These are phyloP conservation scores for Talaromyces nanjingensis DNA, from an alignment of 495 filamentous ascomycete genomes.

Conservation along the genomic window DNA sequence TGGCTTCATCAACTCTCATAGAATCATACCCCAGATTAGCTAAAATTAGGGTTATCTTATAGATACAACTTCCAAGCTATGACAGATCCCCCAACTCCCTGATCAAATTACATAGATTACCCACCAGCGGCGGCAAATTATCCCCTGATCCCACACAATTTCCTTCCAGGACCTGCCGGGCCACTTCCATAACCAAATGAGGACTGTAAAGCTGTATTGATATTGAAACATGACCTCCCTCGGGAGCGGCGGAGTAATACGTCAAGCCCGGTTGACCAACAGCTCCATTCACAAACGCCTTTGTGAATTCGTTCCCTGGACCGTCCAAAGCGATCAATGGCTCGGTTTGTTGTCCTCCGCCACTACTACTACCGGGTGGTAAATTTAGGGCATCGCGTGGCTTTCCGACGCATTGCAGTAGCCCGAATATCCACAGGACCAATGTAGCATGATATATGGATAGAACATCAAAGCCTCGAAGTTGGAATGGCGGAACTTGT, in stretches of 20 bases:
- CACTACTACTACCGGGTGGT: conserved; percentile 15
- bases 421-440: conserved; percentile 50
- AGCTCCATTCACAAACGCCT: conserved; percentile 28
- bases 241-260: conserved; percentile 19
- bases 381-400: conserved; percentile 1
- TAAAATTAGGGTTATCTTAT: background rate
- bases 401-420: conserved; percentile 23
- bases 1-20: background rate
- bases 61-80: background rate
- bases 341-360: background rate
- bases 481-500: conserved; percentile 30
- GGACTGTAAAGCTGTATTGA: background rate
- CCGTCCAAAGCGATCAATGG: conserved; percentile 21
- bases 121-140: conserved; percentile 35
- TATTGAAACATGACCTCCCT: background rate
- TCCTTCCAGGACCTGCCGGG: conserved; percentile 36
- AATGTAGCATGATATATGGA: conserved; percentile 49
- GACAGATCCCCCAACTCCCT: conserved; percentile 34
- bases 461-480: conserved; percentile 51
- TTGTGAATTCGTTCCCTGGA: conserved; percentile 19
- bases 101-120: conserved; percentile 48
- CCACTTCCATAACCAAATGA: conserved; percentile 34
- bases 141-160: conserved; percentile 31
- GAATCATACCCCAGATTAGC: background rate
- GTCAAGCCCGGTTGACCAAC: conserved; percentile 25